These are phyloP conservation scores for Boletus austroedulis DNA, from an alignment of 1,284 basidiomycete species.

Conservation along the genomic window DNA sequence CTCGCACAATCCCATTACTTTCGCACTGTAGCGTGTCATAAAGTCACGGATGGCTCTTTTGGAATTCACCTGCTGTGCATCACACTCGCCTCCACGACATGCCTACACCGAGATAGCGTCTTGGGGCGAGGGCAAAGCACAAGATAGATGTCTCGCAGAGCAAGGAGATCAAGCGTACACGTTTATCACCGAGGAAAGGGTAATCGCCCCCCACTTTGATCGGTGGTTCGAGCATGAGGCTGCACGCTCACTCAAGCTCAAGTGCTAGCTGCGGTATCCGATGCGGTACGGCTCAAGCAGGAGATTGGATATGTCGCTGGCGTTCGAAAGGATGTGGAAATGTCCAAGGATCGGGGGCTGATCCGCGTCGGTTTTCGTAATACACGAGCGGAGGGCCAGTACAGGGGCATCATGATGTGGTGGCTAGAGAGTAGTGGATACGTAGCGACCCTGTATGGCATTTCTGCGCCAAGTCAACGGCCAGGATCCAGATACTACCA, in stretches of 20 bases:
- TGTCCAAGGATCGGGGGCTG: neutral
- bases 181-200: neutral
- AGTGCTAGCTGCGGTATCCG: neutral
- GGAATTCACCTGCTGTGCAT: neutral
- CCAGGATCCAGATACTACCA: neutral
- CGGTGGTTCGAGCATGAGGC: no score
- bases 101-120: neutral
- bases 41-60: neutral
- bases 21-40: no score
- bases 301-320: neutral
- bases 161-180: neutral
- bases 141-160: neutral
- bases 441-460: neutral
- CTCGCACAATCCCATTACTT: no score
- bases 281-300: neutral
- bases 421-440: slow-evolving; percentile 2
- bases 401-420: neutral
- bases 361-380: neutral
- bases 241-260: neutral
- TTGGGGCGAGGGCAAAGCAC: neutral
- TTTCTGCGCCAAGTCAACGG: neutral
- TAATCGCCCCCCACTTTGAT: neutral
- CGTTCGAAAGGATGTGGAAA: neutral
- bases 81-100: no score
- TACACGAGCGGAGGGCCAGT: neutral